These are phyloP conservation scores for Striga hermonthica DNA, from an alignment of 305 asterid species.

Conservation along the genomic window DNA sequence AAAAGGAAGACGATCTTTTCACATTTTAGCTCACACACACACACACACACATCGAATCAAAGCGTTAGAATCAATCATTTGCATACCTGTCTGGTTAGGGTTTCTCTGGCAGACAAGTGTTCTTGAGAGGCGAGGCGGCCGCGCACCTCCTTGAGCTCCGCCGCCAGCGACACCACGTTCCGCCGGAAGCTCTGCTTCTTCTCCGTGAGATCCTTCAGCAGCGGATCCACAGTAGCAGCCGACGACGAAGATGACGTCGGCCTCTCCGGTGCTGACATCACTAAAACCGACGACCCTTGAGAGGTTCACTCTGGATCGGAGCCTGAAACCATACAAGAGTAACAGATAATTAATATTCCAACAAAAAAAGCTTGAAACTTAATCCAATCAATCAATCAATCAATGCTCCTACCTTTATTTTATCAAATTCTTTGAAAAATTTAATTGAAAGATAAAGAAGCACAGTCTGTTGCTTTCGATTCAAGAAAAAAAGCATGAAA, in stretches of 20 bases:
- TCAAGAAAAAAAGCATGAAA: background rate
- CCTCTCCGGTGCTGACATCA: slow-evolving; percentile 54
- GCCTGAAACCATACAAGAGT: slow-evolving; percentile 21
- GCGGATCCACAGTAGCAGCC: slow-evolving; percentile 62
- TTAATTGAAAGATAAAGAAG: slow-evolving; percentile 13
- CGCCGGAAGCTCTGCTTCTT: slow-evolving; percentile 85
- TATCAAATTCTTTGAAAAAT: background rate
- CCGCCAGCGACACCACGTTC: slow-evolving; percentile 84
- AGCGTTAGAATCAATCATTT: background rate
- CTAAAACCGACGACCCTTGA: slow-evolving; percentile 31
- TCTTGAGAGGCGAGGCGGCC: slow-evolving; percentile 64
- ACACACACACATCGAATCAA: slow-evolving; percentile 12
- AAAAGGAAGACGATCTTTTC: too few species aligned
- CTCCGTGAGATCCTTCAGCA: slow-evolving; percentile 80
- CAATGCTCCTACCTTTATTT: background rate
- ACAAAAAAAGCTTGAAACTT: background rate
- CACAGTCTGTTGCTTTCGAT: slow-evolving; percentile 15
- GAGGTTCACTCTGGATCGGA: slow-evolving; percentile 2
- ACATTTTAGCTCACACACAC: background rate
- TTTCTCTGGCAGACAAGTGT: slow-evolving; percentile 52
- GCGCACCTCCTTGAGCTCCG: slow-evolving; percentile 88
- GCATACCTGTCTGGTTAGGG: slow-evolving; percentile 71
- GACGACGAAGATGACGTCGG: slow-evolving; percentile 40
- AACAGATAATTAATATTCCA: slow-evolving; percentile 27
- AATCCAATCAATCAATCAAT: slow-evolving; percentile 9